phyloP scores from a whole-genome alignment of 78 protist species.

The Dictyostelium brefeldianum region DNA sequence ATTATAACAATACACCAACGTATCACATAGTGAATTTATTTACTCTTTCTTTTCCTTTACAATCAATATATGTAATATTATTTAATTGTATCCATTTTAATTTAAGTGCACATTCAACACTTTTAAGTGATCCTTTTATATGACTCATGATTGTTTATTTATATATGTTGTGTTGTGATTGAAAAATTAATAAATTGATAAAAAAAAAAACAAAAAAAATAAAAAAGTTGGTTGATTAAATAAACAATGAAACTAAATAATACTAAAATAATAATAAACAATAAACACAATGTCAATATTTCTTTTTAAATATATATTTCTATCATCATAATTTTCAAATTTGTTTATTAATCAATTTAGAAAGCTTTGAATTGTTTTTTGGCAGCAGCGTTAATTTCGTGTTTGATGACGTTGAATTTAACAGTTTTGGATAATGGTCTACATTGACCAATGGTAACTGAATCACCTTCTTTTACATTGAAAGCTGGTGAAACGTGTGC shows the following conservation, averaged over 20 bases:
- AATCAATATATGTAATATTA: constrained; percentile 35
- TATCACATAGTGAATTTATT: not conserved
- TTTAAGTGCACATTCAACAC: not conserved
- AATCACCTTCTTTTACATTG: constrained; percentile 95
- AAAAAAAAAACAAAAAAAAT: not conserved
- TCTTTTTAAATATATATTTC: not conserved
- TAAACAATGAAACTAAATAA: not conserved
- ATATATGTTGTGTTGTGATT: not conserved
- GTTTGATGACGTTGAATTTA: constrained; percentile 98
- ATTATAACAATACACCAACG: not conserved
- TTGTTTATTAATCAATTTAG: constrained; percentile 22
- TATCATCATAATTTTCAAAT: not conserved
- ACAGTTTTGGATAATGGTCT: constrained; percentile 99
- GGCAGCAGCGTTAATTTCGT: constrained; percentile 29
- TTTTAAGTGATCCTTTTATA: constrained; percentile 9
- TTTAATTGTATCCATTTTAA: constrained; percentile 44
- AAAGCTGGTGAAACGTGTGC: constrained; percentile 99
- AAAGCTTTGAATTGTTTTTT: constrained; percentile 75
- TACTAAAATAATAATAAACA: not conserved
- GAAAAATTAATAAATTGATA: not conserved
- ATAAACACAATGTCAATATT: not conserved
- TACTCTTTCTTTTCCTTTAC: constrained; percentile 19
- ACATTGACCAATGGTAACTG: constrained; percentile 97
- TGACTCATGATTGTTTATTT: not conserved
- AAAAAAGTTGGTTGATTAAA: not conserved